A percentile compares a stretch with the other conserved stretches of the same genome.
phyloP scores from a whole-genome alignment of 352 stramenopile species.

The Globisporangium cystogenes region DNA sequence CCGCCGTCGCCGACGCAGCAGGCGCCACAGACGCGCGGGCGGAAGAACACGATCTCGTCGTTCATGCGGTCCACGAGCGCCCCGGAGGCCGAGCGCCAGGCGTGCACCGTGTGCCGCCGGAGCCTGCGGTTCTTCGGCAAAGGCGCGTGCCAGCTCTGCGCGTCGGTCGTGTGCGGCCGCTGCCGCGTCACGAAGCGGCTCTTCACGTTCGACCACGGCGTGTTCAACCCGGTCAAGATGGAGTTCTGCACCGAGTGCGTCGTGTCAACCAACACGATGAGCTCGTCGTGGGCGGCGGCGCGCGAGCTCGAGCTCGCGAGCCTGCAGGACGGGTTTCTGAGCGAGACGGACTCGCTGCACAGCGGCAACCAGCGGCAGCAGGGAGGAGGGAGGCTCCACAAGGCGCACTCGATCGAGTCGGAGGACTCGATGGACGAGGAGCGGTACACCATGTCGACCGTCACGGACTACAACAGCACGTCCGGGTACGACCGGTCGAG shows the following conservation, averaged over 20 bases:
- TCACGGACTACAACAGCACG: conserved; percentile 7
- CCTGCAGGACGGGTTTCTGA: neutral
- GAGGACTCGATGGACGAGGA: conserved; percentile 7
- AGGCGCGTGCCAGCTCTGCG: conserved; percentile 27
- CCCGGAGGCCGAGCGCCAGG: neutral
- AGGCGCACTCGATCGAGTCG: conserved; percentile 1
- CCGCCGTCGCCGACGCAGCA: conserved; percentile 9
- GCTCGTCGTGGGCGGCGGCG: conserved; percentile 7
- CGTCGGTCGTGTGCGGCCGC: conserved; percentile 25
- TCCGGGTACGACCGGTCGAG: conserved; percentile 6
- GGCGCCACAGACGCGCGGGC: conserved; percentile 11
- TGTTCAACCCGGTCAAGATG: conserved; percentile 61
- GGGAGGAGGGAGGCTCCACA: neutral
- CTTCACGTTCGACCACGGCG: conserved; percentile 30
- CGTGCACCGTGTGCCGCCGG: conserved; percentile 27
- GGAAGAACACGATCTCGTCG: conserved; percentile 13
- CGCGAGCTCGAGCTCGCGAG: conserved; percentile 8
- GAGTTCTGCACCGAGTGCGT: conserved; percentile 21
- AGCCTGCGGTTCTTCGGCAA: conserved; percentile 27
- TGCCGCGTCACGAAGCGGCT: conserved; percentile 46
- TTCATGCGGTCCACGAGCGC: conserved; percentile 9
- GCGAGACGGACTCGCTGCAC: conserved; percentile 1
- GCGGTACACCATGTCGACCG: conserved; percentile 8
- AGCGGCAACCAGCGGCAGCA: neutral
- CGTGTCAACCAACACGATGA: conserved; percentile 12